Evolutionary conservation across 2,329 filamentous ascomycete genomes (phyloP).

Genomic region (Escovopsis weberi): DNA sequence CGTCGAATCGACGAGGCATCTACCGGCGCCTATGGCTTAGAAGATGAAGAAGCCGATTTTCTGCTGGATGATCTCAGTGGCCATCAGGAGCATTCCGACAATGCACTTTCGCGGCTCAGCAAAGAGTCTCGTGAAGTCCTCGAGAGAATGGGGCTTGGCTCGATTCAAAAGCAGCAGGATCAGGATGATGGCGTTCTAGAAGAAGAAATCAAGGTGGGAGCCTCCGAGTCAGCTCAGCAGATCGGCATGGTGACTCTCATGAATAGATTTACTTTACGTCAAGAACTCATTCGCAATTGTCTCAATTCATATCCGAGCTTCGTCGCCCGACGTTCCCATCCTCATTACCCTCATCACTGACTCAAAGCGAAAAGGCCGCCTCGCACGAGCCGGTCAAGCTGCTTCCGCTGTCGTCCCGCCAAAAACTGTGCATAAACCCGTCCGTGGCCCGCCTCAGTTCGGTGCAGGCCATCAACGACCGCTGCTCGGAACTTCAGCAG

Average conservation of each 20-base stretch:
- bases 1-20: constrained; percentile 26
- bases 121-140: constrained; percentile 63
- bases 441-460: constrained; percentile 57
- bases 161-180: constrained; percentile 16
- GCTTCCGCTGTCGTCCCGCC: constrained; percentile 70
- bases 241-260: constrained; percentile 15
- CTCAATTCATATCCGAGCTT: constrained; percentile 75
- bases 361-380: constrained; percentile 12
- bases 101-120: constrained; percentile 45
- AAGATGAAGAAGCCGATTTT: constrained; percentile 54
- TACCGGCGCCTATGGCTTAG: constrained; percentile 9
- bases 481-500: constrained; percentile 81
- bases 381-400: constrained; percentile 48
- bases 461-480: constrained; percentile 78
- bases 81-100: constrained; percentile 15
- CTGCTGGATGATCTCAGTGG: constrained; percentile 58
- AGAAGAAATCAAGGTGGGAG: constrained; percentile 52
- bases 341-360: constrained; percentile 39
- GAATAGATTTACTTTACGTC: constrained; percentile 74
- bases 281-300: constrained; percentile 80
- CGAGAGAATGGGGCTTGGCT: constrained; percentile 43
- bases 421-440: constrained; percentile 81
- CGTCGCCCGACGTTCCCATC: constrained; percentile 64
- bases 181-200: constrained; percentile 33
- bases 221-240: neutral